Conservation (phyloP, 805 yeast species). For the Cyberlindnera nakhonratchasimensis region DNA sequence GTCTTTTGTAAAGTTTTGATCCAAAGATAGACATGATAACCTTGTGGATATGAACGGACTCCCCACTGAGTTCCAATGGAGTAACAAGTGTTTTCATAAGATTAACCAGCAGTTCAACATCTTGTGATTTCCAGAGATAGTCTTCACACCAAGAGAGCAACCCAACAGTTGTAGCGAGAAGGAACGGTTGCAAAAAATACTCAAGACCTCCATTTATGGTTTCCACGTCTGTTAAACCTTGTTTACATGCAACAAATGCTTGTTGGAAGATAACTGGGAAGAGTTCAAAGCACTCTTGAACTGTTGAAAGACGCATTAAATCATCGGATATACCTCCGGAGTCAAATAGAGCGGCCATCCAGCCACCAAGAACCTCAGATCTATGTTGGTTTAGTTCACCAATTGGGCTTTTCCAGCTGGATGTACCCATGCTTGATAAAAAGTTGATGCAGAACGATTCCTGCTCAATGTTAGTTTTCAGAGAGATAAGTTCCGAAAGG, state of each 20-base stretch:
- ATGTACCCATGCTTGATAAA: constrained; percentile 28
- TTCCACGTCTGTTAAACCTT: constrained; percentile 53
- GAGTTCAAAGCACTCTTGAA: constrained; percentile 63
- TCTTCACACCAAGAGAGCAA: constrained; percentile 48
- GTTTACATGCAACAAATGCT: constrained; percentile 57
- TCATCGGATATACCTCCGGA: constrained; percentile 86
- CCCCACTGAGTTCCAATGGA: constrained; percentile 43
- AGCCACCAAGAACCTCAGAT: constrained; percentile 47
- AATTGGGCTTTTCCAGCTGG: constrained; percentile 26
- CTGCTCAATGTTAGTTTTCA: constrained; percentile 15
- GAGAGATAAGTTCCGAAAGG: constrained; percentile 27
- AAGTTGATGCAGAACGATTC: constrained; percentile 33
- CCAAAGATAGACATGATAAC: constrained; percentile 32
- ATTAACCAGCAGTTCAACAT: constrained; percentile 34
- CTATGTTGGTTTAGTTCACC: constrained; percentile 23
- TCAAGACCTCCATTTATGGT: constrained; percentile 76
- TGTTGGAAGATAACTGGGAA: constrained; percentile 75
- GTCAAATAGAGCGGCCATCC: constrained; percentile 81
- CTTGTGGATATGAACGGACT: constrained; percentile 42
- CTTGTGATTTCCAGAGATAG: constrained; percentile 34
- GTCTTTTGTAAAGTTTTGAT: constrained; percentile 15
- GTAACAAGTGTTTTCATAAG: constrained; percentile 39
- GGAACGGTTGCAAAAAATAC: constrained; percentile 77
- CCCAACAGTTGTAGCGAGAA: constrained; percentile 55
- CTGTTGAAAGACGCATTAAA: constrained; percentile 59